Percentiles rank a stretch among this genome's conserved stretches.
These are phyloP conservation scores for Didymella glomerata DNA, from an alignment of 2,329 filamentous ascomycete genomes.

Conservation along the genomic window DNA sequence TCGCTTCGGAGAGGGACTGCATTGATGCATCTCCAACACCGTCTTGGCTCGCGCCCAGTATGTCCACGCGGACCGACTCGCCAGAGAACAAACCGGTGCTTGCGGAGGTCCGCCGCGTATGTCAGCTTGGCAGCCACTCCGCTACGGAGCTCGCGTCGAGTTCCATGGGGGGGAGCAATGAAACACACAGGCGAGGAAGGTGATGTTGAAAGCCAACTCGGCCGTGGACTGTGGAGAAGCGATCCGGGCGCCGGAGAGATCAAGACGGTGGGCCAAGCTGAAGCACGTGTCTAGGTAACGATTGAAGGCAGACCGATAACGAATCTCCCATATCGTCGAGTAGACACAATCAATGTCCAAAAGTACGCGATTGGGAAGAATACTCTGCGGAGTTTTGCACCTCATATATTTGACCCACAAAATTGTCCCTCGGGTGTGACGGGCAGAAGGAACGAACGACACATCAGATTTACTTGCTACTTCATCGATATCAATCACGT, in stretches of 20 bases:
- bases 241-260: conserved; percentile 6
- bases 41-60: conserved; percentile 30
- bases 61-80: conserved; percentile 32
- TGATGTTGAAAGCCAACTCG: conserved; percentile 5
- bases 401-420: background rate
- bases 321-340: conserved; percentile 2
- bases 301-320: conserved; percentile 15
- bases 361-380: background rate
- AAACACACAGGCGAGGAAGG: background rate
- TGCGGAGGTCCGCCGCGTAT: conserved; percentile 4
- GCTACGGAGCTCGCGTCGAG: conserved; percentile 14
- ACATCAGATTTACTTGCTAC: background rate
- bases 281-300: conserved; percentile 22
- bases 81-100: conserved; percentile 20
- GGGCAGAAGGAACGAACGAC: background rate
- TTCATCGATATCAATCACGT: background rate
- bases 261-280: conserved; percentile 18
- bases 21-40: conserved; percentile 18
- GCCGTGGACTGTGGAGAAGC: conserved; percentile 17
- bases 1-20: conserved; percentile 24
- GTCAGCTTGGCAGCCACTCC: conserved; percentile 12
- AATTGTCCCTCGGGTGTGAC: background rate
- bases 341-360: background rate
- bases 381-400: background rate
- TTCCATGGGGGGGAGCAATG: background rate